Conservation (phyloP, 495 filamentous ascomycete genomes). For the Friedmanniomyces simplex region DNA sequence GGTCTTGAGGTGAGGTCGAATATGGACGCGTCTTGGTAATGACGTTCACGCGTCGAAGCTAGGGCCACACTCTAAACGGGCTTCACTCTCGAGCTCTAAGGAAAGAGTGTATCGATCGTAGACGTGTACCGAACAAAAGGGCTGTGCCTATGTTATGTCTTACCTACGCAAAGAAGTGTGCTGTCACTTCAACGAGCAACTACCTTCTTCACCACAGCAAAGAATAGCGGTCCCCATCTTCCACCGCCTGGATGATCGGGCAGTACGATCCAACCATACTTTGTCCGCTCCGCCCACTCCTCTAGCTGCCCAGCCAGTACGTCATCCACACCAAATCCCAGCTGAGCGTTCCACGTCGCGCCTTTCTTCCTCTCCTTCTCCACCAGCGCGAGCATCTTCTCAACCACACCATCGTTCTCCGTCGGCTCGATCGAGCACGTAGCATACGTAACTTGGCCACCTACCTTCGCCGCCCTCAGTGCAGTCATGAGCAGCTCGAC, state of each 20-base stretch:
- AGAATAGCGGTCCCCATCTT: conserved; percentile 16
- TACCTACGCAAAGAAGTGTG: too few relatives aligned
- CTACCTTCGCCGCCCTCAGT: conserved; percentile 3
- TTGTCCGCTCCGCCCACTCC: conserved; percentile 15
- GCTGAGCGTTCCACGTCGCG: conserved; percentile 6
- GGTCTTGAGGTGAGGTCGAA: not conserved
- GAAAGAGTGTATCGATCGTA: too few relatives aligned
- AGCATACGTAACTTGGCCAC: conserved; percentile 12
- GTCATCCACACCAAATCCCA: conserved; percentile 1
- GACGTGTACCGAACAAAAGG: too few relatives aligned
- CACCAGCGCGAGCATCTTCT: conserved; percentile 17
- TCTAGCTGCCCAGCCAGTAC: not conserved
- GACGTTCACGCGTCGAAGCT: not conserved
- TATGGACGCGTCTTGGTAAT: not conserved
- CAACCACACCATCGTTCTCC: conserved; percentile 20
- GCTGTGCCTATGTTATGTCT: too few relatives aligned
- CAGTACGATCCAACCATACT: conserved; percentile 15
- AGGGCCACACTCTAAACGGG: not conserved
- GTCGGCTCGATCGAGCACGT: conserved; percentile 14
- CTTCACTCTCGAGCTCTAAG: too few relatives aligned
- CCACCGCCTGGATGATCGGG: conserved; percentile 11
- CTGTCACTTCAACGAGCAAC: not conserved
- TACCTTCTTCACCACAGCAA: conserved; percentile 8
- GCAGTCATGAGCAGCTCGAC: conserved; percentile 12
- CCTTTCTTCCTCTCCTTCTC: conserved; percentile 36